Percentiles rank a stretch among this genome's conserved stretches.
These are phyloP conservation scores for Leccinum pachyderme DNA, from an alignment of 1,284 basidiomycete genomes.

Conservation along the genomic window DNA sequence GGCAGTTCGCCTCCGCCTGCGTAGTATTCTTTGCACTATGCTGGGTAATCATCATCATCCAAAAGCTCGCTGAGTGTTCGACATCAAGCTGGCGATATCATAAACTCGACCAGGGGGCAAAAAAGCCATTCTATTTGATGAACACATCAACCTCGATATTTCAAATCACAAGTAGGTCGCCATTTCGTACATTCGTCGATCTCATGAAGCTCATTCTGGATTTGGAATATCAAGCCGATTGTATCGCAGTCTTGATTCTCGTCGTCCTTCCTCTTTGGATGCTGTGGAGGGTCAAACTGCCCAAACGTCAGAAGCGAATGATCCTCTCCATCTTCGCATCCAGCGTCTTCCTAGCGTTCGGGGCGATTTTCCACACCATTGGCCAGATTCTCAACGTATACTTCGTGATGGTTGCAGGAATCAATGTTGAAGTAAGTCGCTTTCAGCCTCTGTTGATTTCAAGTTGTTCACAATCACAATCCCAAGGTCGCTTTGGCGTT, in stretches of 20 bases:
- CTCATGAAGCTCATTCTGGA: background rate
- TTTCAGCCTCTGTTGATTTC: background rate
- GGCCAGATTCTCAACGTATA: slow-evolving; percentile 3
- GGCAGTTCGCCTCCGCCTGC: slow-evolving; percentile 1
- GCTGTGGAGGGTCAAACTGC: slow-evolving; percentile 16
- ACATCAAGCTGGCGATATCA: slow-evolving; percentile 1
- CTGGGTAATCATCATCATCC: slow-evolving; percentile 2
- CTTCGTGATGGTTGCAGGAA: background rate
- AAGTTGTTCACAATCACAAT: background rate
- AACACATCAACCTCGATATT: background rate
- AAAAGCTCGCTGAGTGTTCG: slow-evolving; percentile 3
- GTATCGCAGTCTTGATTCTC: slow-evolving; percentile 9
- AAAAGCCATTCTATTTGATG: background rate
- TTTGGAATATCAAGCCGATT: slow-evolving; percentile 1
- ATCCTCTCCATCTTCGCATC: slow-evolving; percentile 14
- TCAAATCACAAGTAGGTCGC: background rate
- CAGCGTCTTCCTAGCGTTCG: slow-evolving; percentile 10
- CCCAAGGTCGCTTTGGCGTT: slow-evolving; percentile 6
- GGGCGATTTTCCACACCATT: slow-evolving; percentile 6
- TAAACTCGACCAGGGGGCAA: background rate
- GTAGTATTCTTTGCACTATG: slow-evolving; percentile 1
- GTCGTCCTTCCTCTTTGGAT: slow-evolving; percentile 12
- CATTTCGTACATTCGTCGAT: background rate
- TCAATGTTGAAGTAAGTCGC: slow-evolving; percentile 7
- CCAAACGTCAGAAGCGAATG: slow-evolving; percentile 14